These are phyloP conservation scores for Rubia occidens DNA, from an alignment of 305 asterid genomes.

Conservation along the genomic window DNA sequence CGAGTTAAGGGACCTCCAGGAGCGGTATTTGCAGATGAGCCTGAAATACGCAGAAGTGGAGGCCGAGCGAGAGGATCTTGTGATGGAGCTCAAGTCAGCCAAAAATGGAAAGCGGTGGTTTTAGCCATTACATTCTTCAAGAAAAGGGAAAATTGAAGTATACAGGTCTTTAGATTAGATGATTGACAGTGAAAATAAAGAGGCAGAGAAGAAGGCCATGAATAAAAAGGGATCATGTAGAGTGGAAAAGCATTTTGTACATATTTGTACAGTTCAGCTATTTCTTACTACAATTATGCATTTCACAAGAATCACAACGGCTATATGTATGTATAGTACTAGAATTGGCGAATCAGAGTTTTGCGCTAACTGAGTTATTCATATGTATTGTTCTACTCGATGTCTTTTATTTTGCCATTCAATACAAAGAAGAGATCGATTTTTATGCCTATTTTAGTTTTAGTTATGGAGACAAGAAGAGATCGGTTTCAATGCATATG, in stretches of 20 bases:
- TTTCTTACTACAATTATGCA: not conserved
- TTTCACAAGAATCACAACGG: not conserved
- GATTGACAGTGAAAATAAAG: slow-evolving; percentile 10
- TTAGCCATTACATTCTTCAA: slow-evolving; percentile 15
- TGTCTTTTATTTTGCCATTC: no score
- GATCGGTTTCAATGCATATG: no score
- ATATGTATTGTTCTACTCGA: not conserved
- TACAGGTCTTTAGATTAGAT: not conserved
- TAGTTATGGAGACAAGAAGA: no score
- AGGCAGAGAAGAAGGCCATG: not conserved
- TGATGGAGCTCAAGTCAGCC: slow-evolving; percentile 67
- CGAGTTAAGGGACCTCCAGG: slow-evolving; percentile 70
- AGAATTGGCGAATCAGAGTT: not conserved
- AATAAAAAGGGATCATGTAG: not conserved
- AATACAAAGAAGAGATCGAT: no score
- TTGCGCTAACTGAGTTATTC: not conserved
- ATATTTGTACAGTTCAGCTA: slow-evolving; percentile 3
- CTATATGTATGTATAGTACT: not conserved
- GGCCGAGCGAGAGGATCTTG: slow-evolving; percentile 74
- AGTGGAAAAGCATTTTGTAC: slow-evolving; percentile 13
- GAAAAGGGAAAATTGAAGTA: not conserved
- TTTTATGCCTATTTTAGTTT: no score
- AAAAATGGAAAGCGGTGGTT: slow-evolving; percentile 65
- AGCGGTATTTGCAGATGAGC: slow-evolving; percentile 82
- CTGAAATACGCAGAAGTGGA: slow-evolving; percentile 91